These are phyloP conservation scores for Bjerkandera adusta DNA, from an alignment of 1,284 basidiomycete species.

Conservation along the genomic window DNA sequence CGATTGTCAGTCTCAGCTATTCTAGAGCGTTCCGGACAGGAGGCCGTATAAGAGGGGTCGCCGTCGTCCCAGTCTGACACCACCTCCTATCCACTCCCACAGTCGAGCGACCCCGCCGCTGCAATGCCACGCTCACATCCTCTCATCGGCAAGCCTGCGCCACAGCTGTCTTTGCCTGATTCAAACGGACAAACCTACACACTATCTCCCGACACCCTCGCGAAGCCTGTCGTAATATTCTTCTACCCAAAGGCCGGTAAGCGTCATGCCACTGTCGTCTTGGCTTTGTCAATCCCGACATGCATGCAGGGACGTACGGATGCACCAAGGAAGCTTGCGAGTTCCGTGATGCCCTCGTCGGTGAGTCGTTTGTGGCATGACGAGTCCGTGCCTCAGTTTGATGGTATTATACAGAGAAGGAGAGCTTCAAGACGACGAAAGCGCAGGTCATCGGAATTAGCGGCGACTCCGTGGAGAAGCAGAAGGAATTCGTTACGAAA, in stretches of 20 bases:
- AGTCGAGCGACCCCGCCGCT: constrained; percentile 8
- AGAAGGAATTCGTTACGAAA: constrained; percentile 72
- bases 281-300: constrained; percentile 5
- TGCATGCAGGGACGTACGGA: constrained; percentile 58
- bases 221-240: constrained; percentile 62
- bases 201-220: constrained; percentile 44
- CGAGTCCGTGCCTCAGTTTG: background rate
- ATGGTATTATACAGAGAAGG: constrained; percentile 46
- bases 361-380: constrained; percentile 35
- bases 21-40: constrained; percentile 4
- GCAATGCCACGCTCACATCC: constrained; percentile 37
- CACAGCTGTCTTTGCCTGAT: constrained; percentile 47
- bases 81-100: constrained; percentile 5
- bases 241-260: constrained; percentile 69
- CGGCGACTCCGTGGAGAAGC: constrained; percentile 64
- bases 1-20: background rate
- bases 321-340: constrained; percentile 80
- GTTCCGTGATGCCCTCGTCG: constrained; percentile 72
- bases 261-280: constrained; percentile 22
- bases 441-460: constrained; percentile 72
- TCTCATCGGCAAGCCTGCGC: constrained; percentile 48
- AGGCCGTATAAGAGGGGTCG: background rate
- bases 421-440: constrained; percentile 61
- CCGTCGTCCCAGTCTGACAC: background rate
- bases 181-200: constrained; percentile 47